Evolutionary conservation across 345 rosid genomes (phyloP).

Genomic region (Xanthoceras sorbifolium): DNA sequence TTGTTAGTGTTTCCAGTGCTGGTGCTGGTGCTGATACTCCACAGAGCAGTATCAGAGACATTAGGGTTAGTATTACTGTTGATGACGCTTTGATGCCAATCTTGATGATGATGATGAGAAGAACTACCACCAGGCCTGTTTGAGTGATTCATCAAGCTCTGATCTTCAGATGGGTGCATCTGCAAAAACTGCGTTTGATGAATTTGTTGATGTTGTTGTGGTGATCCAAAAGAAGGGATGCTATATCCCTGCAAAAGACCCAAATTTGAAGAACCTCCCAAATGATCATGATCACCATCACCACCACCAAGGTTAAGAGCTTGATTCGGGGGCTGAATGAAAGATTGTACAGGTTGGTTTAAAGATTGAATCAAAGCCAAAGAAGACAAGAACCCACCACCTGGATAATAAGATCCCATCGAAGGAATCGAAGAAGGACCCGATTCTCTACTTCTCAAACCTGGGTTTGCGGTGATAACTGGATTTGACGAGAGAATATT

Average conservation of each 20-base stretch:
- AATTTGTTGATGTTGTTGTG: conserved; percentile 23
- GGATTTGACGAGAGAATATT: conserved; percentile 26
- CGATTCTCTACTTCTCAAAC: conserved; percentile 20
- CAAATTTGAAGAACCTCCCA: conserved; percentile 36
- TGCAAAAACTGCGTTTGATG: conserved; percentile 32
- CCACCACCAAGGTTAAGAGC: conserved; percentile 14
- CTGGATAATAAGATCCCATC: conserved; percentile 33
- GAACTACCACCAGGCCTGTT: conserved; percentile 5
- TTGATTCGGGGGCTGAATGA: conserved; percentile 24
- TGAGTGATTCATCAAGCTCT: conserved; percentile 21
- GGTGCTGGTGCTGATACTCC: conserved; percentile 35
- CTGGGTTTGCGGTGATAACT: not conserved
- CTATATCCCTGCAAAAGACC: conserved; percentile 38
- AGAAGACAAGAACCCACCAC: conserved; percentile 40
- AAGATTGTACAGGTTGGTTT: conserved; percentile 26
- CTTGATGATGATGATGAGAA: conserved; percentile 22
- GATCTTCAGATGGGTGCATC: conserved; percentile 24
- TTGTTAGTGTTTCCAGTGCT: conserved; percentile 11
- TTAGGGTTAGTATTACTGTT: conserved; percentile 25
- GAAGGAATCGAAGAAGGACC: conserved; percentile 26
- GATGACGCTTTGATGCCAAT: conserved; percentile 37
- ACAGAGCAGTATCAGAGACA: conserved; percentile 31
- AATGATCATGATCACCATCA: conserved; percentile 22
- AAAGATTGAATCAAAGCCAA: conserved; percentile 30
- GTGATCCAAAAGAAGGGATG: conserved; percentile 29